Percentiles rank a stretch among this genome's conserved stretches.
Evolutionary conservation across 768 basidiomycete species (phyloP).

Genomic region (Suillus bovinus): DNA sequence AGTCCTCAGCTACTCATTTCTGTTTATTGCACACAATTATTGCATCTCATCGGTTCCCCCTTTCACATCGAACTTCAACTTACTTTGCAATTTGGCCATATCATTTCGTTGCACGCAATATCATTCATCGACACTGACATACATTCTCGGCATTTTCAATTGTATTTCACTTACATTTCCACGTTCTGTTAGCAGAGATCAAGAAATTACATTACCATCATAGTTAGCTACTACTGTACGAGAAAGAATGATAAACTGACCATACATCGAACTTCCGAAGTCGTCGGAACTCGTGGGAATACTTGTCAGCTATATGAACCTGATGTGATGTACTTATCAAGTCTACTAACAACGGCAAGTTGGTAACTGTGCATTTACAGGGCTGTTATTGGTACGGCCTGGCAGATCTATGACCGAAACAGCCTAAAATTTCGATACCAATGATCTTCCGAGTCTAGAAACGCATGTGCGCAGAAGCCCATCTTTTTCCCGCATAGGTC

Average conservation of each 20-base stretch:
- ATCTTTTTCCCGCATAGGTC: conserved; percentile 15
- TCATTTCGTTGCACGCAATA: conserved; percentile 31
- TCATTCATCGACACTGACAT: conserved; percentile 35
- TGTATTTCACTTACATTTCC: conserved; percentile 36
- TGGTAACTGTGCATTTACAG: neutral
- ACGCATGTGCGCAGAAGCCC: conserved; percentile 4
- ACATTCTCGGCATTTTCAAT: conserved; percentile 35
- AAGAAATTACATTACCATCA: conserved; percentile 31
- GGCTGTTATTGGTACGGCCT: conserved; percentile 2
- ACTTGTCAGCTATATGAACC: neutral
- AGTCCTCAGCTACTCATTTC: conserved; percentile 20
- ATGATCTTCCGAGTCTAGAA: conserved; percentile 8
- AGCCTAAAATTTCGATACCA: conserved; percentile 7
- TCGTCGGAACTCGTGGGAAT: conserved; percentile 9
- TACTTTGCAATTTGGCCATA: conserved; percentile 22
- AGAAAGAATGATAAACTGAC: conserved; percentile 2
- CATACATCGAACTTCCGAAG: neutral
- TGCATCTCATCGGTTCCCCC: conserved; percentile 22
- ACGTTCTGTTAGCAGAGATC: conserved; percentile 21
- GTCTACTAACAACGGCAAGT: neutral
- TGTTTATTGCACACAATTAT: conserved; percentile 30
- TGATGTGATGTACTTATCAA: conserved; percentile 1
- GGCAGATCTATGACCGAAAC: conserved; percentile 10
- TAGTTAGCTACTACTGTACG: conserved; percentile 9
- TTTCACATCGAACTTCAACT: conserved; percentile 14